phyloP scores from a whole-genome alignment of 345 rosid genomes.

The Bretschneidera sinensis region DNA sequence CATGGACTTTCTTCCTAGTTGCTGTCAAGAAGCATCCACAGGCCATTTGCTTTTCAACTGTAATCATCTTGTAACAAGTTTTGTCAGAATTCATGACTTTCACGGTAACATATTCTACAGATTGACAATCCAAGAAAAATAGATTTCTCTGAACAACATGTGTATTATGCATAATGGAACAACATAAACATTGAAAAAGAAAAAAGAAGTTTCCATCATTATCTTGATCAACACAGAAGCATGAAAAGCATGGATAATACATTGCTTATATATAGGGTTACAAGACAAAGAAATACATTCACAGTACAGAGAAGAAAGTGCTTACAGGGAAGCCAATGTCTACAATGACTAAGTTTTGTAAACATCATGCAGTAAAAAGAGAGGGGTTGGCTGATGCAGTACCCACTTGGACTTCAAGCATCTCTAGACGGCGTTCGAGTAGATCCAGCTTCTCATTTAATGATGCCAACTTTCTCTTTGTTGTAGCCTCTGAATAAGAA shows the following conservation, averaged over 20 bases:
- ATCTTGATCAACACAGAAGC: background rate
- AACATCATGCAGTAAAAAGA: constrained; percentile 57
- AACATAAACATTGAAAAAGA: no score
- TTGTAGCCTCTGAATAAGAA: constrained; percentile 60
- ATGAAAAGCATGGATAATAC: background rate
- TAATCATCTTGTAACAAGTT: no score
- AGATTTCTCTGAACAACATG: no score
- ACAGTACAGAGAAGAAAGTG: background rate
- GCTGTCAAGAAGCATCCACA: no score
- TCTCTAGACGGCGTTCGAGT: constrained; percentile 80
- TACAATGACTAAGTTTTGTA: background rate
- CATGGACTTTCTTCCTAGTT: no score
- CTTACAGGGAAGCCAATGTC: background rate
- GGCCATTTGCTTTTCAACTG: no score
- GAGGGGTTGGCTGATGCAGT: constrained; percentile 83
- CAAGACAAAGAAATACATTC: background rate
- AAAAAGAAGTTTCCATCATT: background rate
- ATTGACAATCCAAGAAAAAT: no score
- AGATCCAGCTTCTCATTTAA: constrained; percentile 85
- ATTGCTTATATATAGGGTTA: background rate
- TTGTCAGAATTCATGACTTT: no score
- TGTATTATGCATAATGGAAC: no score
- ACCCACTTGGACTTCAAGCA: constrained; percentile 89
- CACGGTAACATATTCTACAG: no score
- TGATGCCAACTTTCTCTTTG: constrained; percentile 78